Conservation (phyloP, 805 yeast species). For the Pichia insulana region DNA sequence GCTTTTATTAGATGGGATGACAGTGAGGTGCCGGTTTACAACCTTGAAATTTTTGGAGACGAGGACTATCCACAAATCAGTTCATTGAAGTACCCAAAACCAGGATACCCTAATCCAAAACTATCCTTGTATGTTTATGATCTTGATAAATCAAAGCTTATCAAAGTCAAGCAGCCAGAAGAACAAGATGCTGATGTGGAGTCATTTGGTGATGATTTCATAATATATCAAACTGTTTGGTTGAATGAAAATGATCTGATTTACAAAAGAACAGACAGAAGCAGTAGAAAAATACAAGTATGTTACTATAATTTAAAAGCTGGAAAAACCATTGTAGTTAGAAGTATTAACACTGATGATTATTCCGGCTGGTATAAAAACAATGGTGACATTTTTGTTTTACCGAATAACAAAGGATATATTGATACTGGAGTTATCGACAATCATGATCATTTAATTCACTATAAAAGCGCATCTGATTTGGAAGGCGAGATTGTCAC, state of each 20-base stretch:
- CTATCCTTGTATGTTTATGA: constrained; percentile 39
- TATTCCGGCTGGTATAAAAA: constrained; percentile 49
- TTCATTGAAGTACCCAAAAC: constrained; percentile 59
- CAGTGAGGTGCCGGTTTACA: constrained; percentile 43
- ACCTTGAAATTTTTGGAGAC: constrained; percentile 42
- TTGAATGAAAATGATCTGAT: constrained; percentile 39
- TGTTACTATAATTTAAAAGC: constrained; percentile 32
- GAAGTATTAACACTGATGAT: constrained; percentile 35
- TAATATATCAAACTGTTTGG: constrained; percentile 61
- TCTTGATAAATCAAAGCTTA: constrained; percentile 20
- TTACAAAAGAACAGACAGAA: constrained; percentile 55
- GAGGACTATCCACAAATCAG: constrained; percentile 38
- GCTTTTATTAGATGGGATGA: constrained; percentile 54
- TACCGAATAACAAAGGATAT: constrained; percentile 44
- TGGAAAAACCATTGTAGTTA: constrained; percentile 29
- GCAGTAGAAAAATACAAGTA: constrained; percentile 46
- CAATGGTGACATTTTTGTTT: constrained; percentile 28
- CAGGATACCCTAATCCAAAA: constrained; percentile 56
- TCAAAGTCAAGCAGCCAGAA: constrained; percentile 21
- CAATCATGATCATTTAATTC: constrained; percentile 58
- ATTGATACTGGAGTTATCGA: constrained; percentile 49
- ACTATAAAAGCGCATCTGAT: constrained; percentile 36
- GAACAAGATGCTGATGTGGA: constrained; percentile 5
- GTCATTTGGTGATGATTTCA: constrained; percentile 34
- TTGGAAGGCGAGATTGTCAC: constrained; percentile 36